Base-by-base conservation (phyloP, 345 rosid species). In the Citrus trifoliata region DNA sequence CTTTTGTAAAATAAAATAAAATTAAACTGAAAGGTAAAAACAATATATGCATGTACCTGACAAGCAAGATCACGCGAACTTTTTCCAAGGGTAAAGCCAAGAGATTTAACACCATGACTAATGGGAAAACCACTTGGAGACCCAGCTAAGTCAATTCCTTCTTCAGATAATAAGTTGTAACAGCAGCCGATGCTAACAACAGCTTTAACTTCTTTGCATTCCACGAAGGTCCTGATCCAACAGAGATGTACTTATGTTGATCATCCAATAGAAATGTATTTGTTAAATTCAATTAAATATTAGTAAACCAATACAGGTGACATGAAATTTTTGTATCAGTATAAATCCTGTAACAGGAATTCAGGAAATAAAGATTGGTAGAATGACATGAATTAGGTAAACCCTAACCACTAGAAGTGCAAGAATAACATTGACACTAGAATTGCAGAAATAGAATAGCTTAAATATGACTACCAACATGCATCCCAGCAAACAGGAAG, bases 131-230 rank as follows among this genome's bases (percentile, higher is more conserved):
- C 96, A 67, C 83, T 80, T 10, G 78, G 87, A 78, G 85, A 81
- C 80, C 73, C 79, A 67, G 77, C 79, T 71, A 73, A 33, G 70
- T 83, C 87, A 69, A 38, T 75, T 60, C 80, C 82, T 70, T 78
- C 92, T 80, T 92, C 95, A 25, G 99, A 91, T 81, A 95, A 79
- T 79, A 95, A 88, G 87, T 95, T 93, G 89, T 93, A 95, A 88
- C 99, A 93, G 85, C 98, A 95, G 75, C 98, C 99, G 82, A 95
- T 87, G 86, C 99, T 93, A 80, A 95, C 86, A 81, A 93, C 83
- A 67, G 97, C 98, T 86, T 89, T 92, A 48, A 92, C 87, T 73
- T 90, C 89, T 74, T 86, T 78, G 60, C 94, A 88, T 77, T 93
- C 97, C 68, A 83, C 27, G 78, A 95, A 88, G 73, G 92, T 87